These are phyloP conservation scores for Leishmania lainsoni DNA, from an alignment of 208 protist species.

Conservation along the genomic window DNA sequence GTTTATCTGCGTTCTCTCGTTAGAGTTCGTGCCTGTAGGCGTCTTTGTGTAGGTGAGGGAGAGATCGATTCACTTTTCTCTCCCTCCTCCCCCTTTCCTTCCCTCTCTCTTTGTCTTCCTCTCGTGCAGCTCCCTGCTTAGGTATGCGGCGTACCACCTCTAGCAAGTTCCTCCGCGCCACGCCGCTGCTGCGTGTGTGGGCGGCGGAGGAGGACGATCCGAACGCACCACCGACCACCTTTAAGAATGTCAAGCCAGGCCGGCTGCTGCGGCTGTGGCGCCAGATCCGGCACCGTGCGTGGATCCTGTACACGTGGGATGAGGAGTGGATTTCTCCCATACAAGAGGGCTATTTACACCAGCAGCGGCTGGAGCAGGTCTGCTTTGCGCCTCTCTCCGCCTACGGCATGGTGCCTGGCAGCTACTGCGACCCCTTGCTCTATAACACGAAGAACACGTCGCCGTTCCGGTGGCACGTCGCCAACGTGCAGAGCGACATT, in stretches of 20 bases:
- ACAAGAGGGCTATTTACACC: slow-evolving; percentile 83
- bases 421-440: slow-evolving; percentile 89
- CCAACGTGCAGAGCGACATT: slow-evolving; percentile 81
- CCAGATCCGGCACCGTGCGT: slow-evolving; percentile 85
- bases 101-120: neutral
- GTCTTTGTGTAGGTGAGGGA: neutral
- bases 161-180: slow-evolving; percentile 43
- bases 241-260: slow-evolving; percentile 90
- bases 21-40: neutral
- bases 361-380: slow-evolving; percentile 89
- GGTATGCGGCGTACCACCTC: slow-evolving; percentile 44
- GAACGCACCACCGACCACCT: slow-evolving; percentile 84
- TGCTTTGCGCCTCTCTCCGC: slow-evolving; percentile 88
- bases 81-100: neutral
- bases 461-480: slow-evolving; percentile 89
- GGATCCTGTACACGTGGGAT: slow-evolving; percentile 86
- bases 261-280: slow-evolving; percentile 81
- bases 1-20: neutral
- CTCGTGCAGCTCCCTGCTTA: neutral
- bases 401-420: slow-evolving; percentile 90
- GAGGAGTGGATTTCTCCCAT: slow-evolving; percentile 83
- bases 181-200: slow-evolving; percentile 79
- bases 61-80: neutral
- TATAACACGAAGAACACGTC: slow-evolving; percentile 93
- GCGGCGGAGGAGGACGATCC: slow-evolving; percentile 84